These are phyloP conservation scores for Geranium rotundifolium DNA, from an alignment of 345 rosid species.

Conservation along the genomic window DNA sequence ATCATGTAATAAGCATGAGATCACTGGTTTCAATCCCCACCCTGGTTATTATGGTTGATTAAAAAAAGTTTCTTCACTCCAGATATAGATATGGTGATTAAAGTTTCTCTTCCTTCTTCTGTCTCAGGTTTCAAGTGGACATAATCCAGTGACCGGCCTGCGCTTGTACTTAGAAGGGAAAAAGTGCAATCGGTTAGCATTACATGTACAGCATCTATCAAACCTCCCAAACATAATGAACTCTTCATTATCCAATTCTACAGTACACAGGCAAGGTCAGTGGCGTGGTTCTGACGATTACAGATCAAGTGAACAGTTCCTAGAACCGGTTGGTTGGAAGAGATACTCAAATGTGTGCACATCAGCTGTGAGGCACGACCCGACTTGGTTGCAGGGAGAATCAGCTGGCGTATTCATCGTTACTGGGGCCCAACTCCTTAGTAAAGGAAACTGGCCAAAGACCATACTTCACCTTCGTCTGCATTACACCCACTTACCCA, in stretches of 20 bases:
- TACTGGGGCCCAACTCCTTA: constrained; percentile 54
- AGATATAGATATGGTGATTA: not conserved
- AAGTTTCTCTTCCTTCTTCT: constrained; percentile 3
- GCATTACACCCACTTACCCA: constrained; percentile 38
- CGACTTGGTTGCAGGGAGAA: constrained; percentile 41
- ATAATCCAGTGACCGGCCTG: constrained; percentile 52
- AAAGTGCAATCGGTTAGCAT: constrained; percentile 49
- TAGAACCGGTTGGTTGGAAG: constrained; percentile 60
- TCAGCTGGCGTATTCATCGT: constrained; percentile 42
- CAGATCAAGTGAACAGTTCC: constrained; percentile 25
- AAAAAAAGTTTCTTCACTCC: too few species aligned
- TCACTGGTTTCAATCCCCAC: too few species aligned
- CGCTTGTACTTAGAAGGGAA: constrained; percentile 63
- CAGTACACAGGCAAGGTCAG: constrained; percentile 18
- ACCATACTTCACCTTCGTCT: constrained; percentile 52
- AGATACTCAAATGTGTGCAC: constrained; percentile 60
- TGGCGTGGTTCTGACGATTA: constrained; percentile 64
- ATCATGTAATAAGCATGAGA: too few species aligned
- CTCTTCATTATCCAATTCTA: constrained; percentile 12
- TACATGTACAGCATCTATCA: constrained; percentile 58
- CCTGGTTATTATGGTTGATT: too few species aligned
- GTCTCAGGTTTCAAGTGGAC: constrained; percentile 46
- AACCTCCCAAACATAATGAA: constrained; percentile 49
- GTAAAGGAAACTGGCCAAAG: constrained; percentile 56
- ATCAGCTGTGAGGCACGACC: constrained; percentile 40